Evolutionary conservation across 805 yeast genomes (phyloP), one percentile per base, ranked within the genome.

Genomic region (Zygoascus tannicola): DNA sequence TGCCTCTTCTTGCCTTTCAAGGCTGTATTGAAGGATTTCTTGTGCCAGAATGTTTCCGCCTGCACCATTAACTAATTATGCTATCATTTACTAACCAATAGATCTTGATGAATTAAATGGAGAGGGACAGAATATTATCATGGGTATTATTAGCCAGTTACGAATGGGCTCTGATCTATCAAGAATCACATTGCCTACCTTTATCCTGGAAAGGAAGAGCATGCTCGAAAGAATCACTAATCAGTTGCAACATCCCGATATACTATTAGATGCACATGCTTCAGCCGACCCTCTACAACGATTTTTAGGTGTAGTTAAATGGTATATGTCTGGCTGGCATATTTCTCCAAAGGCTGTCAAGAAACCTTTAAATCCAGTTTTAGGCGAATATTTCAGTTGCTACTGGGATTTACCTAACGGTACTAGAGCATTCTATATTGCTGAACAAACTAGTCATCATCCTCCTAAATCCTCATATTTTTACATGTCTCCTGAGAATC

Each of bases 311-410:
- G 80, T 90, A 5, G 80, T 83, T 19, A 77, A 78, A 56, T 90
- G 96, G 95, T 92, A 92, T 61, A 70, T 92, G 62, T 76, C 96
- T 2, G 86, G 94, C 39, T 92, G 97, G 97, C 97, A 92, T 59
- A 92, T 92, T 60, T 92, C 97, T 1, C 98, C 97, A 22, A 90
- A 90, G 60, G 98, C 97, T 3, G 98, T 92, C 14, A 92, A 92
- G 62, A 92, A 92, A 63, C 98, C 98, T 0, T 70, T 92, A 56
- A 92, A 92, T 59, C 98, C 98, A 1, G 86, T 92, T 4, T 60
- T 92, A 21, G 97, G 97, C 23, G 98, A 92, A 60, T 74, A 81
- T 52, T 92, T 85, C 63, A 75, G 85, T 18, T 81, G 95, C 57
- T 88, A 82, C 60, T 92, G 98, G 98, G 92, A 87, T 55, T 66